A percentile compares a stretch with the other conserved stretches of the same genome.
Conservation (phyloP, 176 grass and related monocot genomes). For the Canna indica region DNA sequence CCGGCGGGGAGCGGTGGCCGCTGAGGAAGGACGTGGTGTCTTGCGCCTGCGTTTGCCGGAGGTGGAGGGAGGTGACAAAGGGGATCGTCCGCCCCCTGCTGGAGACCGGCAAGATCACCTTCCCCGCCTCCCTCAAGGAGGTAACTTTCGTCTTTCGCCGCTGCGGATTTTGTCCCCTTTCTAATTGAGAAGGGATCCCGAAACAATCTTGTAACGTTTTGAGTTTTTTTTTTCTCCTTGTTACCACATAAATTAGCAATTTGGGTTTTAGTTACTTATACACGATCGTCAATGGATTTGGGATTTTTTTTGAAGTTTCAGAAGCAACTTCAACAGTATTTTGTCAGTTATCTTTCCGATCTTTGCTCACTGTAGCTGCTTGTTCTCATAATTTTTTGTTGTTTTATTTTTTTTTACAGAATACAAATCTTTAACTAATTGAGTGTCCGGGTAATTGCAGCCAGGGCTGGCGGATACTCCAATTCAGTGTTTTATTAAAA, state of each 20-base stretch:
- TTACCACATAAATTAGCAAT: background rate
- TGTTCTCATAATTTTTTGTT: background rate
- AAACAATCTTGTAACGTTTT: background rate
- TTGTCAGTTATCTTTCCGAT: background rate
- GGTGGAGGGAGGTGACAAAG: slow-evolving; percentile 50
- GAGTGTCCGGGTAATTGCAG: slow-evolving; percentile 27
- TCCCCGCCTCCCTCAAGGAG: slow-evolving; percentile 86
- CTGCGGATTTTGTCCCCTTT: background rate
- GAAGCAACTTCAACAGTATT: too few species aligned
- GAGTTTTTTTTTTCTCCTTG: background rate
- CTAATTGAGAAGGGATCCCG: background rate
- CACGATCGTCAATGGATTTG: background rate
- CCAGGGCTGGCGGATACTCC: slow-evolving; percentile 63
- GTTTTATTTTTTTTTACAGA: background rate
- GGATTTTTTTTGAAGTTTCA: too few species aligned
- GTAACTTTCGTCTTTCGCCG: slow-evolving; percentile 23
- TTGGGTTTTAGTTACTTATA: background rate
- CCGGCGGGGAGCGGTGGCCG: slow-evolving; percentile 70
- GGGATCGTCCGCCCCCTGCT: slow-evolving; percentile 48
- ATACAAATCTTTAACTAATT: background rate
- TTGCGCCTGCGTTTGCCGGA: slow-evolving; percentile 69
- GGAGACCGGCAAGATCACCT: slow-evolving; percentile 82
- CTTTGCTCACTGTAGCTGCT: background rate
- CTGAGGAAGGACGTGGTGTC: slow-evolving; percentile 62
- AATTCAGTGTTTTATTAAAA: slow-evolving; percentile 88